Evolutionary conservation across 306 rosid genomes (phyloP).

Genomic region (Purshia tridentata): DNA sequence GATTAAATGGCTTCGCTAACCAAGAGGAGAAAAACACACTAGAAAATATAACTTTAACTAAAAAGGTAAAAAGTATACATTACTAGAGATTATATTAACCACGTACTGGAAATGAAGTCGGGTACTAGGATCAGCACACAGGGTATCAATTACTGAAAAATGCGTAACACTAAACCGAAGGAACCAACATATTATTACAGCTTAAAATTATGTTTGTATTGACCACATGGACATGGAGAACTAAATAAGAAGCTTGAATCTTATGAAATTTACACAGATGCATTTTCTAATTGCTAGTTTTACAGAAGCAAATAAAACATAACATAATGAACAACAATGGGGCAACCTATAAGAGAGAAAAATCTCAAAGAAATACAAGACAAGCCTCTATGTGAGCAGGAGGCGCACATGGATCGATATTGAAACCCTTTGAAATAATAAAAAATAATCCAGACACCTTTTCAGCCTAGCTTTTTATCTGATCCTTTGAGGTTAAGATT

Average conservation of each 20-base stretch:
- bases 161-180: constrained; percentile 9
- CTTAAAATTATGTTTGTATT: constrained; percentile 25
- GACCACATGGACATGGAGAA: constrained; percentile 20
- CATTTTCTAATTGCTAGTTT: constrained; percentile 39
- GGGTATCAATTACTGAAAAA: neutral
- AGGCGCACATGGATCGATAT: constrained; percentile 29
- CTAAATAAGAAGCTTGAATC: constrained; percentile 6
- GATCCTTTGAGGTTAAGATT: constrained; percentile 68
- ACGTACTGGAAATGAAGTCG: too few species aligned
- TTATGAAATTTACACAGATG: constrained; percentile 36
- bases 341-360: constrained; percentile 40
- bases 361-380: constrained; percentile 38
- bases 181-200: constrained; percentile 43
- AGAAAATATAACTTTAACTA: too few species aligned
- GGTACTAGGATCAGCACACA: too few species aligned
- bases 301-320: constrained; percentile 34
- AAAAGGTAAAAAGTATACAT: too few species aligned
- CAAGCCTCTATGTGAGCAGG: constrained; percentile 29
- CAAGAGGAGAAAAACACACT: too few species aligned
- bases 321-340: constrained; percentile 36
- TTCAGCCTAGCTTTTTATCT: constrained; percentile 49
- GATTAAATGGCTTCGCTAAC: too few species aligned
- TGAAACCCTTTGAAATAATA: constrained; percentile 27
- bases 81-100: too few species aligned
- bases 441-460: constrained; percentile 18